Conservation (phyloP, 164 flowering plant genomes). For the Cinnamomum micranthum region DNA sequence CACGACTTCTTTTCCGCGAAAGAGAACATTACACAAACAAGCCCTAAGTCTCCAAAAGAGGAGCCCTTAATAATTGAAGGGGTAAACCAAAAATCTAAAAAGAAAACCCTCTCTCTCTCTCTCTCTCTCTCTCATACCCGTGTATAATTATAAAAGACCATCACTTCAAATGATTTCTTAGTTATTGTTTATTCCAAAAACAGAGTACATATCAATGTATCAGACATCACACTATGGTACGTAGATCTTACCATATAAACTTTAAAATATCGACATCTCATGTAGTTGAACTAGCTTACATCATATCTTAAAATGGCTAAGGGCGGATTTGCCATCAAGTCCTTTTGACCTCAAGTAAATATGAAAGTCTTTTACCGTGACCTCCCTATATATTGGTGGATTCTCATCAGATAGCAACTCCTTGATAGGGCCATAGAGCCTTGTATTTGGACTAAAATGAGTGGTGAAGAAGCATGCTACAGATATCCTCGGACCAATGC, state of each 20-base stretch:
- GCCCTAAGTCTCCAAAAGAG: too few species aligned
- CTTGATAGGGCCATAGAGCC: slow-evolving; percentile 33
- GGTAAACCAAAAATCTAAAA: too few species aligned
- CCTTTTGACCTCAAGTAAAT: background rate
- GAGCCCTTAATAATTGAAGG: too few species aligned
- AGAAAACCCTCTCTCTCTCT: too few species aligned
- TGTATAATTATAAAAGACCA: too few species aligned
- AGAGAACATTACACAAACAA: too few species aligned
- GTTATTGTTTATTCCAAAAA: too few species aligned
- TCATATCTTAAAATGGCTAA: slow-evolving; percentile 6
- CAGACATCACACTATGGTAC: background rate
- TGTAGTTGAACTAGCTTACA: background rate
- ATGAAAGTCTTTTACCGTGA: background rate
- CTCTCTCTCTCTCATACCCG: too few species aligned
- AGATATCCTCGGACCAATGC: slow-evolving; percentile 32
- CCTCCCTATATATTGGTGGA: slow-evolving; percentile 25
- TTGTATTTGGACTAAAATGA: background rate
- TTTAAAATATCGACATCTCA: background rate
- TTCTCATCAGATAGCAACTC: slow-evolving; percentile 32
- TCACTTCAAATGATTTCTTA: too few species aligned
- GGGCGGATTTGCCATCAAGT: slow-evolving; percentile 7
- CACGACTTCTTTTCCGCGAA: too few species aligned
- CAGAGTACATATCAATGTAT: too few species aligned
- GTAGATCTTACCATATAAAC: background rate
- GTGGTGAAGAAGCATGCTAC: slow-evolving; percentile 28